A percentile compares a stretch with the other conserved stretches of the same genome.
phyloP scores from a whole-genome alignment of 192 early-diverging fungal genomes.

The Gonapodya prolifera region DNA sequence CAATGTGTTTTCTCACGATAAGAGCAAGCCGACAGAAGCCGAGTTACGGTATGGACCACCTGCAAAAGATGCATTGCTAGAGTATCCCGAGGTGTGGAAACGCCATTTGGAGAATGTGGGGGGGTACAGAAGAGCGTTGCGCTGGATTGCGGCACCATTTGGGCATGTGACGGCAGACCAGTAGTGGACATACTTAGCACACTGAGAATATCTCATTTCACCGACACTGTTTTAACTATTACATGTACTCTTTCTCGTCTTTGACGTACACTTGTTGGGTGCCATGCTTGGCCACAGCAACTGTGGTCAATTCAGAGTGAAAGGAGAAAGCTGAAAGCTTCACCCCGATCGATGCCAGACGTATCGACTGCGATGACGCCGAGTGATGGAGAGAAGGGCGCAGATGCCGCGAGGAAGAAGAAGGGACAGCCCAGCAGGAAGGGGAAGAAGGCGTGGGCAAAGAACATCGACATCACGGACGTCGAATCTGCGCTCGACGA shows the following conservation, averaged over 20 bases:
- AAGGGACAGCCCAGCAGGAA: slow-evolving; percentile 56
- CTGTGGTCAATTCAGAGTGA: no score
- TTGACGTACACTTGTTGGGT: no score
- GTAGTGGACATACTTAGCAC: no score
- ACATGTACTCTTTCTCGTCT: no score
- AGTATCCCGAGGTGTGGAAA: background rate
- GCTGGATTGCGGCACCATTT: background rate
- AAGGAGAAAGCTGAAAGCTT: no score
- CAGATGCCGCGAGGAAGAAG: background rate
- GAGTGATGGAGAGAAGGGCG: background rate
- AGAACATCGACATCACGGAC: slow-evolving; percentile 72
- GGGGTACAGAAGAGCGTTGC: background rate
- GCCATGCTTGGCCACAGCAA: no score
- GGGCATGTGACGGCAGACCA: background rate
- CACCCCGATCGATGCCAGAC: no score
- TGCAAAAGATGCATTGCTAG: background rate
- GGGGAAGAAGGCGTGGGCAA: slow-evolving; percentile 84
- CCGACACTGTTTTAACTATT: no score
- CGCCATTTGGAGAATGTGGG: background rate
- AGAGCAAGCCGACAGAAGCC: background rate
- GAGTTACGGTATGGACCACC: slow-evolving; percentile 3
- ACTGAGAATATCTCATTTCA: no score
- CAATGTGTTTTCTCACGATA: background rate
- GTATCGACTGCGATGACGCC: background rate
- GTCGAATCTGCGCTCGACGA: slow-evolving; percentile 64